A percentile compares a stretch with the other conserved stretches of the same genome.
Evolutionary conservation across 495 filamentous ascomycete species (phyloP).

Genomic region (Neurospora cerealis): DNA sequence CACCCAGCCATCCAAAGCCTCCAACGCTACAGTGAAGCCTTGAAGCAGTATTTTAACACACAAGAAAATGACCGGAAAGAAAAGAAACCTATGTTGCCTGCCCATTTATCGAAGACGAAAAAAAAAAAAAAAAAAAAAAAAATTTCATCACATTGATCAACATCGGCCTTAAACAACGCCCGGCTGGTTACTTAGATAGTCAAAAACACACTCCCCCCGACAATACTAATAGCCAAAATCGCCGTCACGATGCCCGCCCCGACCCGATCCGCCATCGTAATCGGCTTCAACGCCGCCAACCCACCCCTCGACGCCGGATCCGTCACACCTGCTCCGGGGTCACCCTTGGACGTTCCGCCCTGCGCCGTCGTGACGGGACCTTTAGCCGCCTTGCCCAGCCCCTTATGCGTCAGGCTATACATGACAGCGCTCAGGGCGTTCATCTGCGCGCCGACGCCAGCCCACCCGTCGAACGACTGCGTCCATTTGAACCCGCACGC

Average conservation of each 20-base stretch:
- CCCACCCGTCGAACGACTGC: conserved; percentile 26
- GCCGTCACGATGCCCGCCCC: conserved; percentile 58
- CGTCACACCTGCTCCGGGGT: conserved; percentile 45
- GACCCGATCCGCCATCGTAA: conserved; percentile 48
- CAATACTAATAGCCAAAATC: conserved; percentile 43
- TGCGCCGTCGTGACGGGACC: conserved; percentile 44
- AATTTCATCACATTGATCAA: background rate
- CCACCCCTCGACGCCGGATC: conserved; percentile 6
- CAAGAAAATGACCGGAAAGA: background rate
- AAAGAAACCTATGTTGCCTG: background rate
- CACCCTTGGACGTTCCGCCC: conserved; percentile 57
- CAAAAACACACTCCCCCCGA: conserved; percentile 37
- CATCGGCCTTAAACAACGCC: background rate
- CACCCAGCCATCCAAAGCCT: background rate
- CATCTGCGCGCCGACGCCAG: conserved; percentile 65
- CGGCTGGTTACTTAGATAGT: conserved; percentile 14
- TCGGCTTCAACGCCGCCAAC: conserved; percentile 19
- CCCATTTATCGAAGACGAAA: background rate
- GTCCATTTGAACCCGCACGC: conserved; percentile 47
- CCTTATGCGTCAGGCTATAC: conserved; percentile 43
- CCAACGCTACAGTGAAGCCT: background rate
- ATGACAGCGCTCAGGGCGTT: conserved; percentile 58
- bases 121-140: background rate
- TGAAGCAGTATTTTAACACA: background rate
- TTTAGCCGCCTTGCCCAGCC: conserved; percentile 12